Conservation (phyloP, 2,329 filamentous ascomycete genomes). For the Cryphonectria carpinicola region DNA sequence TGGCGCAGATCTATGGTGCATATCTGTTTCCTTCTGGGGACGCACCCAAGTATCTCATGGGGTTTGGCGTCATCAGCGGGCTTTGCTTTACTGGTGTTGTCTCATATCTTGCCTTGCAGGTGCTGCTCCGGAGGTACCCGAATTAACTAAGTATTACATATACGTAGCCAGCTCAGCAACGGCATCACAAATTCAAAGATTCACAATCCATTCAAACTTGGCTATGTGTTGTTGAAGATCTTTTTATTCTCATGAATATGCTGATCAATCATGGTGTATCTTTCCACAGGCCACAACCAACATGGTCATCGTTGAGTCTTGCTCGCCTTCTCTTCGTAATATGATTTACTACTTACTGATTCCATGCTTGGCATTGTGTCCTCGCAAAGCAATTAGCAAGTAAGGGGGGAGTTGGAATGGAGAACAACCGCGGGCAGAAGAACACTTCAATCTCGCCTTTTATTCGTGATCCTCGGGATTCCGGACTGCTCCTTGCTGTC, state of each 20-base stretch:
- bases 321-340: no score
- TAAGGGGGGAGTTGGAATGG: neutral
- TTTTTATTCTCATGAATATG: neutral
- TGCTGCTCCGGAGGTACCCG: slow-evolving; percentile 10
- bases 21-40: slow-evolving; percentile 38
- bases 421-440: neutral
- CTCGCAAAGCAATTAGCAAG: neutral
- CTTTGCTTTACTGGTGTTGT: slow-evolving; percentile 29
- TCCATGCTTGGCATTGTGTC: no score
- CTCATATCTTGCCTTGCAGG: slow-evolving; percentile 24
- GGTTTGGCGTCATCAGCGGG: slow-evolving; percentile 31
- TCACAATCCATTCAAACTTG: neutral
- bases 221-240: neutral
- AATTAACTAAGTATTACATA: neutral
- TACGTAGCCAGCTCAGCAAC: neutral
- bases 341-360: no score
- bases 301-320: neutral
- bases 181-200: neutral
- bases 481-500: neutral
- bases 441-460: neutral
- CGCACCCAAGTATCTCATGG: slow-evolving; percentile 31
- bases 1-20: slow-evolving; percentile 58
- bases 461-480: neutral
- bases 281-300: no score
- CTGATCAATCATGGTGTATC: no score